These are phyloP conservation scores for Hypoxylon rickii DNA, from an alignment of 495 filamentous ascomycete species.

Conservation along the genomic window DNA sequence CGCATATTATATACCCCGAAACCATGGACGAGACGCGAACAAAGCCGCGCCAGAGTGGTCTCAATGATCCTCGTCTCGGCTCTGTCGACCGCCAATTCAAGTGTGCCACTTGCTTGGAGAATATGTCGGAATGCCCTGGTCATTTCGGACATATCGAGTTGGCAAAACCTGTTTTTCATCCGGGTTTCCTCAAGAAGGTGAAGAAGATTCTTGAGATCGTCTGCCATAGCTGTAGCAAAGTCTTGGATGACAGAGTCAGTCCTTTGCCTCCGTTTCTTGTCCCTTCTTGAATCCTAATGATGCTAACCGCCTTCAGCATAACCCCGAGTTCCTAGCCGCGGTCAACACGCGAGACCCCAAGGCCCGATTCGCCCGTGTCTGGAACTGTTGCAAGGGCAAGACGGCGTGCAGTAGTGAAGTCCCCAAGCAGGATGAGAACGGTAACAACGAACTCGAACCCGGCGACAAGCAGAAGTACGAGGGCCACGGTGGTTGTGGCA, in stretches of 20 bases:
- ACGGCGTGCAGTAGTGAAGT: conserved; percentile 77
- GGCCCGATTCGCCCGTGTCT: conserved; percentile 85
- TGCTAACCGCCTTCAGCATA: conserved; percentile 78
- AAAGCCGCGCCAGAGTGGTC: conserved; percentile 81
- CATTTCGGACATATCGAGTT: conserved; percentile 99
- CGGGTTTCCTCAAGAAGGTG: conserved; percentile 93
- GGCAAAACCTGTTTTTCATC: conserved; percentile 91
- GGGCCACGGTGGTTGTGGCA: conserved; percentile 89
- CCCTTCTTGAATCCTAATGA: conserved; percentile 48
- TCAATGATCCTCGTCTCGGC: conserved; percentile 92
- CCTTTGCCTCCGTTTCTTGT: conserved; percentile 52
- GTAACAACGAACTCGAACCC: conserved; percentile 57
- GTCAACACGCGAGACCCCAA: conserved; percentile 87
- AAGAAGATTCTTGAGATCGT: conserved; percentile 98
- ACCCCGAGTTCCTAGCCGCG: conserved; percentile 79
- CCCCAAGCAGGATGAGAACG: conserved; percentile 62
- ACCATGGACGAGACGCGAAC: conserved; percentile 96
- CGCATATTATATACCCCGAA: conserved; percentile 90
- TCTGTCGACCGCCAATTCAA: conserved; percentile 93
- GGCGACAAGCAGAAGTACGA: conserved; percentile 51
- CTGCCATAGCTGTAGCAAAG: conserved; percentile 97
- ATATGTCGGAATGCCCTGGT: conserved; percentile 91
- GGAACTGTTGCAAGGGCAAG: conserved; percentile 85
- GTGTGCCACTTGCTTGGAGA: conserved; percentile 92
- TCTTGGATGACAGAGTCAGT: conserved; percentile 94